A percentile compares a stretch with the other conserved stretches of the same genome.
Conservation (phyloP, 2,329 filamentous ascomycete genomes). For the Camillea tinctor region DNA sequence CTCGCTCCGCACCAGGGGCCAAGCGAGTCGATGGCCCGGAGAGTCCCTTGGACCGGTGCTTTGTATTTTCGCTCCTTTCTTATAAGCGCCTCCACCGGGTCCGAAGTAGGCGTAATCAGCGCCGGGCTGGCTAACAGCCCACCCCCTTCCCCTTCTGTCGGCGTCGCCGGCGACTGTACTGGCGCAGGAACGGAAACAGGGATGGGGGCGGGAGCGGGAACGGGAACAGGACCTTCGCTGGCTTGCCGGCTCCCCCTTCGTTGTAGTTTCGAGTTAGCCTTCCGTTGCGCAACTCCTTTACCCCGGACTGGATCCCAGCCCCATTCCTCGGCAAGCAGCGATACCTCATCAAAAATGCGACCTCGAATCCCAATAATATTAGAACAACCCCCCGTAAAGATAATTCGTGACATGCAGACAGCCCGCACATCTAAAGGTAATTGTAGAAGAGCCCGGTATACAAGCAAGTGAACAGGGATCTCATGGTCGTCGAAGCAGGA, state of each 20-base stretch:
- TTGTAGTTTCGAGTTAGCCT: slow-evolving; percentile 44
- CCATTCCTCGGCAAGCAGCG: slow-evolving; percentile 60
- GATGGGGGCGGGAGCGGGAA: neutral
- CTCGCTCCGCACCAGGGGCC: slow-evolving; percentile 76
- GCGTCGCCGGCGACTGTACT: slow-evolving; percentile 13
- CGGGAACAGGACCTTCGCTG: slow-evolving; percentile 19
- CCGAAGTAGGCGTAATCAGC: slow-evolving; percentile 46
- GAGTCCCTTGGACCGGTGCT: slow-evolving; percentile 50
- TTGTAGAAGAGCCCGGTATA: slow-evolving; percentile 73
- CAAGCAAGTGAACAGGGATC: slow-evolving; percentile 69
- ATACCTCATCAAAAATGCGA: slow-evolving; percentile 74
- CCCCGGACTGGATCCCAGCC: slow-evolving; percentile 79
- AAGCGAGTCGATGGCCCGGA: slow-evolving; percentile 67
- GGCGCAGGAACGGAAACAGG: slow-evolving; percentile 15
- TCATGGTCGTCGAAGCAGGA: slow-evolving; percentile 82
- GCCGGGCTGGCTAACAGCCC: slow-evolving; percentile 39
- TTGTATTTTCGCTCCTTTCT: slow-evolving; percentile 43
- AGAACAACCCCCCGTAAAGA: slow-evolving; percentile 81
- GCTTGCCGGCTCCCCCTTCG: slow-evolving; percentile 30
- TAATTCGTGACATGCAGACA: slow-evolving; percentile 82
- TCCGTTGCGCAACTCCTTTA: slow-evolving; percentile 60
- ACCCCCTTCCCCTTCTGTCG: slow-evolving; percentile 31
- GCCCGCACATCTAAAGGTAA: slow-evolving; percentile 81
- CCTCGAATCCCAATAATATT: slow-evolving; percentile 75
- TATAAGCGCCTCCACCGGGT: slow-evolving; percentile 59